A percentile compares a stretch with the other conserved stretches of the same genome.
phyloP scores from a whole-genome alignment of 352 stramenopile species.

The Phytophthora brassicae region DNA sequence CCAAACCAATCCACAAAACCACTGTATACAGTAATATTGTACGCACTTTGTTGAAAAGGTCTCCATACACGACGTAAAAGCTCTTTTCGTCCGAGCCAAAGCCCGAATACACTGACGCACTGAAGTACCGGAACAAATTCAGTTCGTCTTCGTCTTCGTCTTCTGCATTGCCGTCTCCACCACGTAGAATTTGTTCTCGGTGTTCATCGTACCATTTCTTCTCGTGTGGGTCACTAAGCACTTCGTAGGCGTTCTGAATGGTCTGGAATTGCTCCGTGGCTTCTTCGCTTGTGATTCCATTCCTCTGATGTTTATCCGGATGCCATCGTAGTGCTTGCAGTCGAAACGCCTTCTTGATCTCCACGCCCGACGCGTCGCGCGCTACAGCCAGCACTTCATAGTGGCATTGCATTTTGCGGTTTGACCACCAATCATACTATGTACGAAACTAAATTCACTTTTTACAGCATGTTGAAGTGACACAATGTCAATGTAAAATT shows the following conservation, averaged over 20 bases:
- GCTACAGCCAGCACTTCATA: slow-evolving; percentile 80
- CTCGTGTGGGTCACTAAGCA: slow-evolving; percentile 83
- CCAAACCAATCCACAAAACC: not conserved
- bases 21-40: slow-evolving; percentile 6
- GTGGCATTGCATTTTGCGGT: slow-evolving; percentile 79
- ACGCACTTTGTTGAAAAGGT: slow-evolving; percentile 68
- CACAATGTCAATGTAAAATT: too few relatives aligned
- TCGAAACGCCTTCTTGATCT: slow-evolving; percentile 83
- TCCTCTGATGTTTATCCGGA: slow-evolving; percentile 84
- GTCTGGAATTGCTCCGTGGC: slow-evolving; percentile 82
- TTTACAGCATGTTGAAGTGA: too few relatives aligned
- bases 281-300: slow-evolving; percentile 69
- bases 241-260: slow-evolving; percentile 86
- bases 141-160: slow-evolving; percentile 47
- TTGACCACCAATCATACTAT: too few relatives aligned
- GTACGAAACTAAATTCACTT: too few relatives aligned
- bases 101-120: slow-evolving; percentile 69
- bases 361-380: slow-evolving; percentile 48
- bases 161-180: slow-evolving; percentile 46
- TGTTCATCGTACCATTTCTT: slow-evolving; percentile 91
- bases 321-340: slow-evolving; percentile 79
- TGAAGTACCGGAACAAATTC: slow-evolving; percentile 84
- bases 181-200: slow-evolving; percentile 83
- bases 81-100: slow-evolving; percentile 73
- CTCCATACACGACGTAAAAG: slow-evolving; percentile 79